Evolutionary conservation across 306 rosid genomes (phyloP).

Genomic region (Lotus japonicus): DNA sequence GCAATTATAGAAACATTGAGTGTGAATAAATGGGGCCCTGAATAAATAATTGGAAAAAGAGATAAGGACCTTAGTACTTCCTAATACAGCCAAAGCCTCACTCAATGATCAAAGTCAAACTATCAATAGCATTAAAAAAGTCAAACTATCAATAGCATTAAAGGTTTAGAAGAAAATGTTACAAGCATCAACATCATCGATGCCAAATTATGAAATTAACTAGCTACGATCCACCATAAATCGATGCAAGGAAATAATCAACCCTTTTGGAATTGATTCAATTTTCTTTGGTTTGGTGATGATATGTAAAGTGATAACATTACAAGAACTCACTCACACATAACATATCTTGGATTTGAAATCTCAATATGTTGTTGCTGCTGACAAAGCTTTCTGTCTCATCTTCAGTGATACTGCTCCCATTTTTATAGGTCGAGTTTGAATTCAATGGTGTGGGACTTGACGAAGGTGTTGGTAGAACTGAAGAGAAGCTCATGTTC

Average conservation of each 20-base stretch:
- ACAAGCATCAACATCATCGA: conserved; percentile 33
- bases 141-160: conserved; percentile 21
- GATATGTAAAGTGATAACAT: neutral
- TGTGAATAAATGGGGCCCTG: too few species aligned
- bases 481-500: conserved; percentile 48
- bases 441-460: conserved; percentile 62
- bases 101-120: too few species aligned
- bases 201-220: too few species aligned
- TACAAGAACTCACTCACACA: conserved; percentile 46
- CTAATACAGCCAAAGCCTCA: neutral
- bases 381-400: conserved; percentile 79
- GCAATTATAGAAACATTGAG: too few species aligned
- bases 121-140: too few species aligned
- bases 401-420: conserved; percentile 48
- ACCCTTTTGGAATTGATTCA: neutral
- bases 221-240: too few species aligned
- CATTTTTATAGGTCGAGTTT: conserved; percentile 41
- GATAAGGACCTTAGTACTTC: conserved; percentile 21
- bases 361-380: conserved; percentile 49
- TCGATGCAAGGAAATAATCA: neutral
- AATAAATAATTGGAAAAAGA: too few species aligned
- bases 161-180: conserved; percentile 24
- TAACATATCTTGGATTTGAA: conserved; percentile 41
- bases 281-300: neutral
- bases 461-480: conserved; percentile 63